Conservation (phyloP, 1,284 basidiomycete genomes). For the Ganoderma meredithae region DNA sequence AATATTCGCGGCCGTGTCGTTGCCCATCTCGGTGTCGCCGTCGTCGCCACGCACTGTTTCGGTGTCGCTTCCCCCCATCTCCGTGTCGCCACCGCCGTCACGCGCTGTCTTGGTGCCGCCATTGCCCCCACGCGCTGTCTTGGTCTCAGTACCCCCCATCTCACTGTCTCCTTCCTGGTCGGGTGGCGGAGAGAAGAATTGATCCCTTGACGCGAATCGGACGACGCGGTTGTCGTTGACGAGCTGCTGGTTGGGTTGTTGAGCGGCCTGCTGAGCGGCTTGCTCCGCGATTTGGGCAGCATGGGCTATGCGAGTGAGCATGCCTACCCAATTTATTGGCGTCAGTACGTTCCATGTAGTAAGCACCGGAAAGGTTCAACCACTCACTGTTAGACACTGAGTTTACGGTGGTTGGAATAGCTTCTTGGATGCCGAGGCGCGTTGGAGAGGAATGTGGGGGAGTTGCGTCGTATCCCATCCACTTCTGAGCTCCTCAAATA, state of each 20-base stretch:
- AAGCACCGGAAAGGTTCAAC: neutral
- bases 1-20: slow-evolving; percentile 9
- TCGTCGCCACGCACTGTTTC: slow-evolving; percentile 15
- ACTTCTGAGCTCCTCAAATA: slow-evolving; percentile 23
- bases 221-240: neutral
- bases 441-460: slow-evolving; percentile 1
- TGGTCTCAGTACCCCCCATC: neutral
- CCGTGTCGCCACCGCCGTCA: neutral
- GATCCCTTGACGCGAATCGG: neutral
- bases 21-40: slow-evolving; percentile 27
- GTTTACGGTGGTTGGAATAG: neutral
- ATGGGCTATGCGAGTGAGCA: neutral
- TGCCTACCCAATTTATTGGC: neutral
- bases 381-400: neutral
- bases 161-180: slow-evolving; percentile 1
- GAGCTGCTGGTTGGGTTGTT: neutral
- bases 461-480: slow-evolving; percentile 12
- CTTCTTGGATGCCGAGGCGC: neutral
- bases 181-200: neutral
- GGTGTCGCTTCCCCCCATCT: neutral
- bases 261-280: neutral
- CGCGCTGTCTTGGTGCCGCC: too few species aligned
- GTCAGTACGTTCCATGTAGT: neutral
- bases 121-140: neutral
- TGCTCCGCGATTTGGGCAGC: neutral